Evolutionary conservation across 768 basidiomycete genomes (phyloP).

Genomic region (Serendipita sp.): DNA sequence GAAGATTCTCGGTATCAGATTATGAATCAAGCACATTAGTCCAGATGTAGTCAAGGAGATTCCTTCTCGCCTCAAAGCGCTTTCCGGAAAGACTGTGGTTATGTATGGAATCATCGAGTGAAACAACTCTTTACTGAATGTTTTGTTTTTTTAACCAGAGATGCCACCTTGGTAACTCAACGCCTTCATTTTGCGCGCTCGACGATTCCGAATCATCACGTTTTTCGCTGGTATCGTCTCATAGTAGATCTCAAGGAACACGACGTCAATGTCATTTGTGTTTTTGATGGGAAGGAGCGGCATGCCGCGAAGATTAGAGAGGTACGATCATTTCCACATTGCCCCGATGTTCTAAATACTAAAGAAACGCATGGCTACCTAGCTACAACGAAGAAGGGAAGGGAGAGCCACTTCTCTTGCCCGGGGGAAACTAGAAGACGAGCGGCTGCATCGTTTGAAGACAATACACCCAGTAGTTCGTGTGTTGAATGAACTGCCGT

Average conservation of each 20-base stretch:
- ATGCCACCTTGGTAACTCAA: conserved; percentile 76
- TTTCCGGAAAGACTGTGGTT: conserved; percentile 54
- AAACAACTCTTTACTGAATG: conserved; percentile 6
- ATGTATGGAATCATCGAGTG: conserved; percentile 35
- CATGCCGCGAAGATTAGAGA: conserved; percentile 53
- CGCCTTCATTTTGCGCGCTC: conserved; percentile 57
- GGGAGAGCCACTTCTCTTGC: conserved; percentile 31
- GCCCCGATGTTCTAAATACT: background rate
- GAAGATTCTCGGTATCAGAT: no score
- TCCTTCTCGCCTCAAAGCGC: conserved; percentile 42
- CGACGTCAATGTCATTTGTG: conserved; percentile 47
- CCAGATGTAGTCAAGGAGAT: conserved; percentile 22
- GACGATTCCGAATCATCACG: conserved; percentile 50
- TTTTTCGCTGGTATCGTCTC: conserved; percentile 65
- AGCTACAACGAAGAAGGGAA: conserved; percentile 43
- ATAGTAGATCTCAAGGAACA: conserved; percentile 42
- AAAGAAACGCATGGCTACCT: conserved; percentile 23
- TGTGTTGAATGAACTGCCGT: no score
- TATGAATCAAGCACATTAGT: conserved; percentile 5
- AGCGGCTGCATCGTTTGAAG: conserved; percentile 31
- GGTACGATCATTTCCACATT: conserved; percentile 23
- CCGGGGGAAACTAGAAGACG: conserved; percentile 42
- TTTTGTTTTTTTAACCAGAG: conserved; percentile 27
- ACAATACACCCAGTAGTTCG: no score
- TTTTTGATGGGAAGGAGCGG: conserved; percentile 64